Base-by-base conservation (phyloP, 2,329 filamentous ascomycete genomes). In the Uncinocarpus reesii region DNA sequence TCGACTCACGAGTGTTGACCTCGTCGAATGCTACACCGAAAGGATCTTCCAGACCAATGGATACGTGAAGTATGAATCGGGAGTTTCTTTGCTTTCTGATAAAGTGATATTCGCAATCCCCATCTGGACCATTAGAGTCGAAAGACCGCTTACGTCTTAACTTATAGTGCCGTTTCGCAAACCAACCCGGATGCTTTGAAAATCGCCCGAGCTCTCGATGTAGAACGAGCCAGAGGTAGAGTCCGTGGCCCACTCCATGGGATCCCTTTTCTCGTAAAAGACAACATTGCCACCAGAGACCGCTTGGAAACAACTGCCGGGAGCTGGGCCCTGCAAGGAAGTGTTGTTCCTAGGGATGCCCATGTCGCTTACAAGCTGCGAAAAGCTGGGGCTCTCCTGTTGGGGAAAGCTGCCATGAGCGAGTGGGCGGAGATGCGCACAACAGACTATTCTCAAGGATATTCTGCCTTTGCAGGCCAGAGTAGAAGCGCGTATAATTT, bases 381-480 rank as follows among this genome's bases (percentile, higher is more conserved):
- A 3, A 66, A 76, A 36, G 80, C 80, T 0, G 82, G 83, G 10
- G 84, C 80, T 1, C 65, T 87, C 0, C 68, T 89, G 4, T 67
- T 89, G 42, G 84, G 84, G 32, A 84, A 88, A 62, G 78, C 83
- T 0, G 78, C 76, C 0, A 64, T 88, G 47, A 81, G 76, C 53
- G 84, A 88, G 60, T 88, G 83, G 83, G 83, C 84, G 0, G 78
- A 80, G 52, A 84, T 85, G 79, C 73, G 83, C 31, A 76, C 71
- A 53, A 81, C 73, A 55, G 74, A 78, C 57, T 83, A 83, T 52
- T 81, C 79, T 0, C 80, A 83, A 60, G 83, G 81, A 2, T 86
- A 80, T 59, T 81, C 77, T 34, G 74, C 66, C 3, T 71, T 80
- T 3, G 80, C 80, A 18, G 81, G 80, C 0, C 81, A 86, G 62